These are phyloP conservation scores for Ormosia semicastrata DNA, from an alignment of 306 rosid species.

Conservation along the genomic window DNA sequence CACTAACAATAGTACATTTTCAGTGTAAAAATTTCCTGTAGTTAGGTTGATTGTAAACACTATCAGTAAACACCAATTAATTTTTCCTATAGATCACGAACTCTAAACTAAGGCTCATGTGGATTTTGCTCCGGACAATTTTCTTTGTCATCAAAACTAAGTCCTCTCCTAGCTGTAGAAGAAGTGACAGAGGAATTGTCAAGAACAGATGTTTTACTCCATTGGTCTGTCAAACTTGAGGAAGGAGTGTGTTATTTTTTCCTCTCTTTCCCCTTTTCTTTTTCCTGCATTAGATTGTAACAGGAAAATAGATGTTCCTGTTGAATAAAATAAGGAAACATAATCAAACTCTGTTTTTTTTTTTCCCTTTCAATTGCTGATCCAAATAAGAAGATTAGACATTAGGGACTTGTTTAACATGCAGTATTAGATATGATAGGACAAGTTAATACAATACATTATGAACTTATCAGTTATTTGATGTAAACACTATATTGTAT, in stretches of 20 bases:
- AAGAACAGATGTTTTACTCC: constrained; percentile 40
- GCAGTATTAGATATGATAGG: too few relatives aligned
- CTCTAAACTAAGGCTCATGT: constrained; percentile 40
- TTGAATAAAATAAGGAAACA: constrained; percentile 22
- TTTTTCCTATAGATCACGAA: constrained; percentile 26
- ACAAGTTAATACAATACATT: too few relatives aligned
- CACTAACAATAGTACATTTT: constrained; percentile 40
- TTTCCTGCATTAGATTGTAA: constrained; percentile 57
- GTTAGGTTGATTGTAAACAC: not conserved
- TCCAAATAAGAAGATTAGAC: not conserved
- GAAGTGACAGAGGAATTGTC: constrained; percentile 45
- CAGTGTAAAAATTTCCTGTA: constrained; percentile 37
- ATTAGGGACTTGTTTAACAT: too few relatives aligned
- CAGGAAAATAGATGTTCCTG: constrained; percentile 70
- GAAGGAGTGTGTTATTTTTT: constrained; percentile 46
- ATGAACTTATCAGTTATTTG: too few relatives aligned
- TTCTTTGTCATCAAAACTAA: constrained; percentile 51
- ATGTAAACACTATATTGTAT: too few relatives aligned
- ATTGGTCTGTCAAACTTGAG: constrained; percentile 34
- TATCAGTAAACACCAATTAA: constrained; percentile 50
- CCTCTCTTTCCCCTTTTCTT: constrained; percentile 35
- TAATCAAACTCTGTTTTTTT: constrained; percentile 5
- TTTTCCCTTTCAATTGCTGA: not conserved
- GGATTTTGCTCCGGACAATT: constrained; percentile 42
- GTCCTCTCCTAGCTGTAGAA: constrained; percentile 71